Base-by-base conservation (phyloP, 2,329 filamentous ascomycete species). In the Penicillium sp. region DNA sequence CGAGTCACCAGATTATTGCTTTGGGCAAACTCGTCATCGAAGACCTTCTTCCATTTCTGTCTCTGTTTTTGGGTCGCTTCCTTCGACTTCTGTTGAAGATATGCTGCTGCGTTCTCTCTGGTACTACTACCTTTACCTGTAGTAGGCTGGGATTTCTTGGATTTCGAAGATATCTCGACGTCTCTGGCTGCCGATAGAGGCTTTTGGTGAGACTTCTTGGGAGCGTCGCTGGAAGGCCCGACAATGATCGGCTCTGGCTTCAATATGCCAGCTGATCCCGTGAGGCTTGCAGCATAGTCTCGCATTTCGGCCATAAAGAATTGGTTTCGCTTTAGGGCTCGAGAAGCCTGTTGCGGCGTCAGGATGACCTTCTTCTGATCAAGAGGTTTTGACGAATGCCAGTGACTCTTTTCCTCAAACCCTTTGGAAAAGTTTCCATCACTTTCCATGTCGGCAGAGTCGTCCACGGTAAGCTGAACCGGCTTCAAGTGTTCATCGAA, bases 201-300 rank as follows among this genome's bases (percentile, higher is more conserved):
- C 9, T 11, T 22, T 25, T 19, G 29, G 10, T 44, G 27, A 9
- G 41, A 34, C 37, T 43, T 34, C 25, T 50, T 18, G 9, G 13
- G 22, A 33, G 41, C 14, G n/a, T 19, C 14, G 29, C 28, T 41
- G 16, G 37, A 14, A 9, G 52, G 5, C 35, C 29, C 49, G 39
- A 44, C 41, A 19, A 54, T 16, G 11, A 54, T 49, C 13, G 41
- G 41, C 10, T 54, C 52, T 10, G 37, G 30, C 6, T 45, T 30
- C 3, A 14, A 37, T n/a, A 39, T 36, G n/a, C 27, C 31, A 5
- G 36, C n/a, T 19, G 41, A 40, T n/a, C 30, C 35, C 0, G 83
- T 87, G 39, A 89, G 72, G 65, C 84, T 88, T 11, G 82, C 83
- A 1, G 87, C 83, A 63, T 89, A 90, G 1, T 77, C 74, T 25